Evolutionary conservation across 2,329 filamentous ascomycete genomes (phyloP).

Genomic region (Dissoconium aciculare): DNA sequence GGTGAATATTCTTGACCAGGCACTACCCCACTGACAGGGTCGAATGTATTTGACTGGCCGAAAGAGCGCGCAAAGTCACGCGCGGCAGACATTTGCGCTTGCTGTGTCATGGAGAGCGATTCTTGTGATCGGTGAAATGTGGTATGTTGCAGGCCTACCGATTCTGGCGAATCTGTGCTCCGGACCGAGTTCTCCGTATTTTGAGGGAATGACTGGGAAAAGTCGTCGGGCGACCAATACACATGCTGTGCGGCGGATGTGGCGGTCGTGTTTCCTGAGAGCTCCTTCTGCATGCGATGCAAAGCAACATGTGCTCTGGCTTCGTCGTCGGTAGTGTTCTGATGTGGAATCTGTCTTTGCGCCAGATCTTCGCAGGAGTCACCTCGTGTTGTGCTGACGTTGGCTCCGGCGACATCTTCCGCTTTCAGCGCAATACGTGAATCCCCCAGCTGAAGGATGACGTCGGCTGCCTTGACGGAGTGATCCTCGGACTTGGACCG

Average conservation of each 20-base stretch:
- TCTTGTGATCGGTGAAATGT: constrained; percentile 23
- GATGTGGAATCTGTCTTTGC: background rate
- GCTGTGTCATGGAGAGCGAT: constrained; percentile 30
- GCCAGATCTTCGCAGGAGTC: background rate
- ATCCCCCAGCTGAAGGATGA: constrained; percentile 10
- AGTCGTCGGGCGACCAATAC: constrained; percentile 11
- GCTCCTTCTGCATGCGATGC: constrained; percentile 9
- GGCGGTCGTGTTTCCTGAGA: constrained; percentile 3
- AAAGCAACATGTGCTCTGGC: constrained; percentile 8
- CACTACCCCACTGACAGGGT: constrained; percentile 9
- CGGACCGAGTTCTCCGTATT: constrained; percentile 7
- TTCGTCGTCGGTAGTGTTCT: constrained; percentile 3
- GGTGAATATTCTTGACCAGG: too few species aligned
- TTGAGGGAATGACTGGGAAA: constrained; percentile 8
- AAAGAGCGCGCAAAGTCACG: constrained; percentile 30
- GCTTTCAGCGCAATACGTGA: constrained; percentile 11
- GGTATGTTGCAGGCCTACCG: constrained; percentile 3
- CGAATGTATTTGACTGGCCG: constrained; percentile 19
- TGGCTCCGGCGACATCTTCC: constrained; percentile 8
- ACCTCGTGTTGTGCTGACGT: constrained; percentile 5
- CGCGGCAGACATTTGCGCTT: constrained; percentile 31
- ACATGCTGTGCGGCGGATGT: constrained; percentile 6
- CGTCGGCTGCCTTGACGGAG: too few species aligned
- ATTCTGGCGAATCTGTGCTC: constrained; percentile 5
- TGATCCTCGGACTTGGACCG: too few species aligned